Evolutionary conservation across 176 grass and related monocot genomes (phyloP).

Genomic region (Rhynchospora pubera): DNA sequence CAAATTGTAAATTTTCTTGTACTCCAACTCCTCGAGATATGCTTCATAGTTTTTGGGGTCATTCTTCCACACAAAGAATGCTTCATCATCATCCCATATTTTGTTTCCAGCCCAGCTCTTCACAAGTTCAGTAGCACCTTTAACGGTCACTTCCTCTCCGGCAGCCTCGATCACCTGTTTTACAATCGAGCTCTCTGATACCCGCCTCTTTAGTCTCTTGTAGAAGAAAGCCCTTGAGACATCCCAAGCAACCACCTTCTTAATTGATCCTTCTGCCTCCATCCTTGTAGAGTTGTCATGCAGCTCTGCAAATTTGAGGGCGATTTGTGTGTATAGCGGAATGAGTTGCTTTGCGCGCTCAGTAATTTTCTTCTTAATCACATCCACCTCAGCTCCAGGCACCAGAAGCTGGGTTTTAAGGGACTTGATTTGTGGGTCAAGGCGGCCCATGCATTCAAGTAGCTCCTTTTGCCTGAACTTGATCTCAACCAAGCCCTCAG

Average conservation of each 20-base stretch:
- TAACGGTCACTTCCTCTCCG: constrained; percentile 50
- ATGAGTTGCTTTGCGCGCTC: constrained; percentile 61
- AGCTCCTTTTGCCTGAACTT: constrained; percentile 90
- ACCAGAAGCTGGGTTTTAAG: constrained; percentile 64
- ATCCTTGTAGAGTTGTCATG: constrained; percentile 86
- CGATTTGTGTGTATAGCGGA: constrained; percentile 87
- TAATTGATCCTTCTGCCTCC: constrained; percentile 79
- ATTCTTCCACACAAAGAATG: constrained; percentile 82
- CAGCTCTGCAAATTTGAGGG: constrained; percentile 84
- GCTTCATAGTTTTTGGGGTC: constrained; percentile 61
- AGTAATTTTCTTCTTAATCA: constrained; percentile 42
- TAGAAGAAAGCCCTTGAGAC: constrained; percentile 77
- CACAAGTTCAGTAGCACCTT: constrained; percentile 45
- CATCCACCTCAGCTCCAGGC: constrained; percentile 43
- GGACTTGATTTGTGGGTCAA: constrained; percentile 60
- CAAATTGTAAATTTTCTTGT: constrained; percentile 49
- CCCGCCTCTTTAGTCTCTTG: constrained; percentile 64
- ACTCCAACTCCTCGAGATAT: constrained; percentile 61
- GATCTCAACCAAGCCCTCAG: constrained; percentile 87
- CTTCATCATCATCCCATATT: constrained; percentile 72
- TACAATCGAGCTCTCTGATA: constrained; percentile 56
- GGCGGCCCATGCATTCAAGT: constrained; percentile 78
- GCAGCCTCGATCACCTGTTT: constrained; percentile 57
- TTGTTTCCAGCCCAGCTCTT: constrained; percentile 48
- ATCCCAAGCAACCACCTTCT: constrained; percentile 81